These are phyloP conservation scores for Trichosanthes cucumerina DNA, from an alignment of 306 rosid genomes.

Conservation along the genomic window DNA sequence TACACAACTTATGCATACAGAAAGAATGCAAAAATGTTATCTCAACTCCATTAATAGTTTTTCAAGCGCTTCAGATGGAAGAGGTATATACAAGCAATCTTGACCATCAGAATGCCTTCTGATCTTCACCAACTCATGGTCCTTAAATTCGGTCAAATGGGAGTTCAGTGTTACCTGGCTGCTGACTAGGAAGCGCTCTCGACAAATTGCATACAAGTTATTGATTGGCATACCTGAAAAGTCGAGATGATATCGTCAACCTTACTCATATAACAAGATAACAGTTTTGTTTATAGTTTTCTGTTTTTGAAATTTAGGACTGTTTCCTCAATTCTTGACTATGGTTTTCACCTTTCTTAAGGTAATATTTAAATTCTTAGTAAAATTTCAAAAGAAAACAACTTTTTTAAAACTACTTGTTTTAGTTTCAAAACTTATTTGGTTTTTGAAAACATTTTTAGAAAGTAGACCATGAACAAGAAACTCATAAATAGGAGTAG, in stretches of 20 bases:
- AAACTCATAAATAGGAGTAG: too few species aligned
- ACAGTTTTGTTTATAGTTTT: too few species aligned
- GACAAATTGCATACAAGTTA: slow-evolving; percentile 54
- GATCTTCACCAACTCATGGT: slow-evolving; percentile 82
- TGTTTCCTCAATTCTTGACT: too few species aligned
- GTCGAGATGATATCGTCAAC: background rate
- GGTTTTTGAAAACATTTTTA: too few species aligned
- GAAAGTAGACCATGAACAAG: too few species aligned
- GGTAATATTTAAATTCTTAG: too few species aligned
- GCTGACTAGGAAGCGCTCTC: slow-evolving; percentile 77
- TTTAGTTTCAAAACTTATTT: too few species aligned
- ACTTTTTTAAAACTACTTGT: too few species aligned
- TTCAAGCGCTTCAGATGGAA: slow-evolving; percentile 64
- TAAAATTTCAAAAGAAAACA: too few species aligned
- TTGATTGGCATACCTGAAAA: slow-evolving; percentile 66
- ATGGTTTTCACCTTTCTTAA: too few species aligned
- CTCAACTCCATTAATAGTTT: slow-evolving; percentile 47
- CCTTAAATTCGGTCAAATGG: slow-evolving; percentile 85
- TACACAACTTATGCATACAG: background rate
- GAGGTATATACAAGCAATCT: slow-evolving; percentile 62
- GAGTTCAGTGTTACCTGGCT: slow-evolving; percentile 74
- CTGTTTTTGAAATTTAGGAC: too few species aligned
- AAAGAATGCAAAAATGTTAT: slow-evolving; percentile 5
- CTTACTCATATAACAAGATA: background rate
- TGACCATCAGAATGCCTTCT: slow-evolving; percentile 82